Evolutionary conservation across 768 basidiomycete genomes (phyloP).

Genomic region (Phaffia tasmanica): DNA sequence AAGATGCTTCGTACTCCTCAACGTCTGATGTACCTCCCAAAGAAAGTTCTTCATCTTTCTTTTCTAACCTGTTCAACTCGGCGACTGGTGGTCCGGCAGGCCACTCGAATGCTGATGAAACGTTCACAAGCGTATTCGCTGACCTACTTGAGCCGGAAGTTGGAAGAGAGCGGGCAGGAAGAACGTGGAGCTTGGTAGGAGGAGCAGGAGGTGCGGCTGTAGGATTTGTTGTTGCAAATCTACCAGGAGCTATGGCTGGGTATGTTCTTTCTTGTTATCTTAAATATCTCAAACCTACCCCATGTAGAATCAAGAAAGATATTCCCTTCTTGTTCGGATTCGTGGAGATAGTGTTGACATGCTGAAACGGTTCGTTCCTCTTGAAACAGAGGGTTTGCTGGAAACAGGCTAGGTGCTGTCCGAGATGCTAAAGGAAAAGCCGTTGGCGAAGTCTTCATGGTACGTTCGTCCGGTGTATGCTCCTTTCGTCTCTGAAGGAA

Average conservation of each 20-base stretch:
- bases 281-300: too few species aligned
- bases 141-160: slow-evolving; percentile 18
- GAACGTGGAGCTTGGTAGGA: slow-evolving; percentile 21
- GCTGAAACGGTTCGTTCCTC: not conserved
- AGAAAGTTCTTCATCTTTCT: slow-evolving; percentile 24
- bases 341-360: not conserved
- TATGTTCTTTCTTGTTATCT: slow-evolving; percentile 35
- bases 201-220: slow-evolving; percentile 47
- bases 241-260: slow-evolving; percentile 76
- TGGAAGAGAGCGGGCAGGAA: slow-evolving; percentile 4
- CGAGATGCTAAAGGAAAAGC: slow-evolving; percentile 88
- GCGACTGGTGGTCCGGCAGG: not conserved
- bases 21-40: slow-evolving; percentile 8
- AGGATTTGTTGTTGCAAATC: slow-evolving; percentile 58
- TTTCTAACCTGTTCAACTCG: slow-evolving; percentile 31
- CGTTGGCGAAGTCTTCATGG: slow-evolving; percentile 71
- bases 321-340: not conserved
- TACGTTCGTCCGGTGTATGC: too few species aligned
- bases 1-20: slow-evolving; percentile 6
- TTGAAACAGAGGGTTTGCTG: slow-evolving; percentile 49
- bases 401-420: slow-evolving; percentile 80
- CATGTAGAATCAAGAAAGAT: too few species aligned
- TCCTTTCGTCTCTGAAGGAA: too few species aligned
- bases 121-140: slow-evolving; percentile 20
- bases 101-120: slow-evolving; percentile 23